Evolutionary conservation across 2,329 filamentous ascomycete species (phyloP).

Genomic region (Pseudomassariella vexata): DNA sequence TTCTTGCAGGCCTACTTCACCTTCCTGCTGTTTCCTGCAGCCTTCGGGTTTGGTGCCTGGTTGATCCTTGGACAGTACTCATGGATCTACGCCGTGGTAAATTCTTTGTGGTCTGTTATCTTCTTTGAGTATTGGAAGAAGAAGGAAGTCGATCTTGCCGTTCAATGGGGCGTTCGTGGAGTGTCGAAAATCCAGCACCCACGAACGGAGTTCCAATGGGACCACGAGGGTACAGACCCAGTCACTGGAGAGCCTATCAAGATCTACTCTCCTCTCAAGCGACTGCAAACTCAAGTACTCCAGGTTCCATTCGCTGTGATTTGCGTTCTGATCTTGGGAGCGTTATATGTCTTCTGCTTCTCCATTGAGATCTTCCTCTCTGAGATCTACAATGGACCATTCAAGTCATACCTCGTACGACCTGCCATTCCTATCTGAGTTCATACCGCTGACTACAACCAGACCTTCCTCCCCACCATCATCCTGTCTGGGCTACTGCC

Average conservation of each 20-base stretch:
- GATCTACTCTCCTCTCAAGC: conserved; percentile 70
- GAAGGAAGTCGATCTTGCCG: conserved; percentile 77
- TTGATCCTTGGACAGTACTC: conserved; percentile 81
- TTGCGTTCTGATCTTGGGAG: conserved; percentile 67
- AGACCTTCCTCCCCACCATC: conserved; percentile 84
- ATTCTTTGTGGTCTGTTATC: conserved; percentile 78
- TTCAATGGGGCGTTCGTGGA: conserved; percentile 83
- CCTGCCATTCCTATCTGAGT: background rate
- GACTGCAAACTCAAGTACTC: conserved; percentile 70
- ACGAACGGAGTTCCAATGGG: conserved; percentile 72
- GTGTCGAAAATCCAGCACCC: conserved; percentile 77
- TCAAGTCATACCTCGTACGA: conserved; percentile 75
- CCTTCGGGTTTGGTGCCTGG: conserved; percentile 72
- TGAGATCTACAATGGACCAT: conserved; percentile 84
- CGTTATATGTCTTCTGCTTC: conserved; percentile 80
- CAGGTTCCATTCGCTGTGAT: conserved; percentile 79
- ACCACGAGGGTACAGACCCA: conserved; percentile 70
- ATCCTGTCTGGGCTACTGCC: conserved; percentile 80
- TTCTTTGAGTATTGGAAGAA: conserved; percentile 98
- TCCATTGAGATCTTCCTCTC: conserved; percentile 93
- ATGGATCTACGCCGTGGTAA: conserved; percentile 69
- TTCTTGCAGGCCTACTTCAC: conserved; percentile 88
- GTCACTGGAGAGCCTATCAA: conserved; percentile 75
- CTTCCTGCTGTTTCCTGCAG: conserved; percentile 77
- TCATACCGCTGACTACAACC: conserved; percentile 9